A percentile compares a stretch with the other conserved stretches of the same genome.
Conservation (phyloP, 106 monocot species). For the Dioscorea dumetorum region DNA sequence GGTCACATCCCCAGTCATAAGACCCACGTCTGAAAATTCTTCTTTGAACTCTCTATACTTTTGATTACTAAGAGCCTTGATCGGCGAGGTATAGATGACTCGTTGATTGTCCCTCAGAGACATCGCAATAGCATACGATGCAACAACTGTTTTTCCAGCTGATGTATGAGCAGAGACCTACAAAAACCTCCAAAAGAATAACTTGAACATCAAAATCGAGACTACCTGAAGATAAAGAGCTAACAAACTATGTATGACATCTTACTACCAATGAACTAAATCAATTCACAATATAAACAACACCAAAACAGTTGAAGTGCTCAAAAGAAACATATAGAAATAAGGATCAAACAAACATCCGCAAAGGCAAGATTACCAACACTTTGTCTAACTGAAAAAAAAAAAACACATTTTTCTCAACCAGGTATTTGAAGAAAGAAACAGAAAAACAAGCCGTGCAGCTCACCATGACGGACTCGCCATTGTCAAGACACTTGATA, state of each 20-base stretch:
- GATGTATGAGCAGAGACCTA: slow-evolving; percentile 98
- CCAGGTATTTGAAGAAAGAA: too few relatives aligned
- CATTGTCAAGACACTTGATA: slow-evolving; percentile 74
- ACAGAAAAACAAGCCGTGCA: background rate
- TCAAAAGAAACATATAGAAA: too few relatives aligned
- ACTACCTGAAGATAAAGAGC: too few relatives aligned
- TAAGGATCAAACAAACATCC: too few relatives aligned
- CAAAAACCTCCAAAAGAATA: slow-evolving; percentile 9
- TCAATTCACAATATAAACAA: too few relatives aligned
- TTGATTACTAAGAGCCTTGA: slow-evolving; percentile 96
- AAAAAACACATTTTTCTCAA: too few relatives aligned
- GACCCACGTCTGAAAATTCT: slow-evolving; percentile 91
- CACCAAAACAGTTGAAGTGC: too few relatives aligned
- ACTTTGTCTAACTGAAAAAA: too few relatives aligned
- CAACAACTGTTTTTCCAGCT: slow-evolving; percentile 95
- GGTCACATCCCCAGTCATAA: slow-evolving; percentile 97
- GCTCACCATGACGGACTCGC: slow-evolving; percentile 89
- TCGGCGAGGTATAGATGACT: slow-evolving; percentile 95
- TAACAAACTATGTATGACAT: too few relatives aligned
- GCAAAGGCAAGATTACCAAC: too few relatives aligned
- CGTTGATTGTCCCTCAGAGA: slow-evolving; percentile 76
- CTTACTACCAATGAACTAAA: too few relatives aligned
- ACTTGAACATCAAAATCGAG: background rate
- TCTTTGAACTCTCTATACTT: slow-evolving; percentile 98
- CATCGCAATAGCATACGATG: slow-evolving; percentile 93